phyloP scores from a whole-genome alignment of 2,329 filamentous ascomycete genomes.

The Herpotrichia juniperi region DNA sequence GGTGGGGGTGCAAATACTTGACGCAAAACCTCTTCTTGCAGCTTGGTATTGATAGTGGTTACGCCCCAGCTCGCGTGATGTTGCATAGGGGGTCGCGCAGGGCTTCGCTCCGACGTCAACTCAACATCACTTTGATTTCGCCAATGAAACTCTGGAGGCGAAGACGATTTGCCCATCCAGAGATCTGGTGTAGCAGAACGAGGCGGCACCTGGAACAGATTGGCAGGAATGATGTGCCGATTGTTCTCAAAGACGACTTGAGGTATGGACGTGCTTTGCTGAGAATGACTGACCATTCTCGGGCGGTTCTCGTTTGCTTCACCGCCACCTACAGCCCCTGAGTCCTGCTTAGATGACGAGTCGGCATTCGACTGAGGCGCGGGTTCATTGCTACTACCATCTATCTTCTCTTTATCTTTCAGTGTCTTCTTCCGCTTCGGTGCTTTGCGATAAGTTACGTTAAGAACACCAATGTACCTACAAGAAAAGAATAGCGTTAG shows the following conservation, averaged over 20 bases:
- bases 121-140: constrained; percentile 44
- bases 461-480: constrained; percentile 95
- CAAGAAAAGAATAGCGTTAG: constrained; percentile 38
- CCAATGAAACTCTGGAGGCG: constrained; percentile 40
- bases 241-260: constrained; percentile 96
- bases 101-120: constrained; percentile 24
- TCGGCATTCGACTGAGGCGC: constrained; percentile 23
- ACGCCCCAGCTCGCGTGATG: constrained; percentile 77
- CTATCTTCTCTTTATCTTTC: constrained; percentile 37
- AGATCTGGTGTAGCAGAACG: constrained; percentile 47
- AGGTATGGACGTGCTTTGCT: constrained; percentile 75
- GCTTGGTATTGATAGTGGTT: constrained; percentile 84
- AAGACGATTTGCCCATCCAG: constrained; percentile 35
- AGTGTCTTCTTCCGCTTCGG: constrained; percentile 64
- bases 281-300: constrained; percentile 73
- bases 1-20: constrained; percentile 88
- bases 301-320: constrained; percentile 25
- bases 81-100: constrained; percentile 51
- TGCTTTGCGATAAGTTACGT: constrained; percentile 91
- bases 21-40: constrained; percentile 89
- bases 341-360: constrained; percentile 19
- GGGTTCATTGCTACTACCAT: constrained; percentile 17
- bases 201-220: constrained; percentile 71
- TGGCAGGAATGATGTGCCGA: constrained; percentile 86
- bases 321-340: constrained; percentile 14